phyloP scores from a whole-genome alignment of 1,284 basidiomycete genomes.

The Trichosporon sp. region DNA sequence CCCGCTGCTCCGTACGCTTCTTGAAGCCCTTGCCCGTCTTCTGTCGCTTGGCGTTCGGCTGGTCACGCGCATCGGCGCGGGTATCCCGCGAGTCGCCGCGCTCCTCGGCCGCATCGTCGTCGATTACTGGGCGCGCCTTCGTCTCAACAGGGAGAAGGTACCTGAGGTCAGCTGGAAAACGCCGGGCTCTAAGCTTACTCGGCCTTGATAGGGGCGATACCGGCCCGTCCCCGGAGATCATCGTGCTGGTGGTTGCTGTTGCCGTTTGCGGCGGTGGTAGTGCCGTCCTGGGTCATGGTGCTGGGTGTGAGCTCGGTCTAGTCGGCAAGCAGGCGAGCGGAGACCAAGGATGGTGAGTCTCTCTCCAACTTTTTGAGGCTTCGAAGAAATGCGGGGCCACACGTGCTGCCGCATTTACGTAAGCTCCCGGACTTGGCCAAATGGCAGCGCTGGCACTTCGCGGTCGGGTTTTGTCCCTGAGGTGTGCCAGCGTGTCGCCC shows the following conservation, averaged over 20 bases:
- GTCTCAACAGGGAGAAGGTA: conserved; percentile 51
- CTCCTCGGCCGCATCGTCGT: conserved; percentile 67
- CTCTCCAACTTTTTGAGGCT: conserved; percentile 10
- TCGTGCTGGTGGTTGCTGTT: not conserved
- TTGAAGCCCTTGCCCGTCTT: conserved; percentile 58
- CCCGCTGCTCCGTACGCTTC: conserved; percentile 68
- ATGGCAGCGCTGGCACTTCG: conserved; percentile 3
- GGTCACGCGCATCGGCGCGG: conserved; percentile 22
- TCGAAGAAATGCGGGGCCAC: conserved; percentile 9
- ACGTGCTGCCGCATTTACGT: not conserved
- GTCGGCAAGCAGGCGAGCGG: not conserved
- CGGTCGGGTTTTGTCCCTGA: not conserved
- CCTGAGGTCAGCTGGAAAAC: conserved; percentile 34
- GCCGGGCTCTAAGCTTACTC: conserved; percentile 57
- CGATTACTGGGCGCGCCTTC: conserved; percentile 15
- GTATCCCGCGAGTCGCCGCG: conserved; percentile 16
- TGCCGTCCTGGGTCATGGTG: not conserved
- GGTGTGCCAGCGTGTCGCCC: conserved; percentile 12
- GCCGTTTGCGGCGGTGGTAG: not conserved
- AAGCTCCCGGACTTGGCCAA: not conserved
- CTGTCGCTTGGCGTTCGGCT: conserved; percentile 42
- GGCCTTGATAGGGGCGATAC: conserved; percentile 68
- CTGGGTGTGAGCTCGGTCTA: not conserved
- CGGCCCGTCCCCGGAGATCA: conserved; percentile 32
- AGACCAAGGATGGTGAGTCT: not conserved